Conservation (phyloP, 305 asterid species). For the Euphrasia arctica region DNA sequence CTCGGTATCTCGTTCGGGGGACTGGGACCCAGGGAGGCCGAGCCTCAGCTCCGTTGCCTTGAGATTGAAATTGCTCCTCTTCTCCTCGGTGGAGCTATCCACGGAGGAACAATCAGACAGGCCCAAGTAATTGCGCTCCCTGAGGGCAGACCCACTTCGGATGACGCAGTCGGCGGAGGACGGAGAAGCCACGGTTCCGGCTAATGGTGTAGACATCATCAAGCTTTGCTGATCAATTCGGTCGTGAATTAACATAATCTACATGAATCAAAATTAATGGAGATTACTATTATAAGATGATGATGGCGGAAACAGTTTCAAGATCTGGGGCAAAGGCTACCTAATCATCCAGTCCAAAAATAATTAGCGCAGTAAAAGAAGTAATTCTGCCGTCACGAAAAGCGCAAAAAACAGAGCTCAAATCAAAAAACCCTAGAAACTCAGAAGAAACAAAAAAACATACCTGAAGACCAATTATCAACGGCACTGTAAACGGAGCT, state of each 20-base stretch:
- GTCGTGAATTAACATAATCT: not conserved
- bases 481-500: conserved; percentile 6
- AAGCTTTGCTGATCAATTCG: not conserved
- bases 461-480: conserved; percentile 36
- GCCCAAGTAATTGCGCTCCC: conserved; percentile 71
- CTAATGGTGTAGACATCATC: conserved; percentile 51
- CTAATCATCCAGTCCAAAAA: too few relatives aligned
- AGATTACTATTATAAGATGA: too few relatives aligned
- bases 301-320: too few relatives aligned
- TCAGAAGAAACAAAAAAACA: not conserved
- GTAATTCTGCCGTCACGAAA: too few relatives aligned
- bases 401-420: too few relatives aligned
- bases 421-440: too few relatives aligned
- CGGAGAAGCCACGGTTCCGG: conserved; percentile 57
- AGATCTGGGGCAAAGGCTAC: too few relatives aligned
- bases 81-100: conserved; percentile 49
- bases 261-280: not conserved
- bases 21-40: conserved; percentile 90
- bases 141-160: conserved; percentile 38
- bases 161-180: conserved; percentile 42
- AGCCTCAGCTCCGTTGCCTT: conserved; percentile 85
- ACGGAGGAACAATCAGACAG: conserved; percentile 69
- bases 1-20: conserved; percentile 57
- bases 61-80: conserved; percentile 53
- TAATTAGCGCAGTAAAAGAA: too few relatives aligned